phyloP scores from a whole-genome alignment of 441 rosid species.

The Bruguiera hainesii region DNA sequence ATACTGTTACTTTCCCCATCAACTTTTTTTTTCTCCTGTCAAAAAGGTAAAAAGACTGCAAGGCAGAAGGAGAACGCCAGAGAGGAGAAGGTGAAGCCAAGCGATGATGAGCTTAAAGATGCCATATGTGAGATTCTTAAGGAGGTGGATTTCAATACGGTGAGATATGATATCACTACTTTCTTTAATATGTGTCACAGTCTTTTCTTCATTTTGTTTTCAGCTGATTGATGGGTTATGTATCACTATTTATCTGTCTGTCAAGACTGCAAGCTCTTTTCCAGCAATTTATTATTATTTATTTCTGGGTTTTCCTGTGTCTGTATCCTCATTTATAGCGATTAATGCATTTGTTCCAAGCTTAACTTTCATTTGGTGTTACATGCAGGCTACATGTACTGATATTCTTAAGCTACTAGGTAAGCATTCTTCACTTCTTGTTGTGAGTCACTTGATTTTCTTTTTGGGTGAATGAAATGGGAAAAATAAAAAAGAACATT shows the following conservation, averaged over 20 bases:
- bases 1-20: background rate
- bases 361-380: slow-evolving; percentile 6
- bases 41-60: slow-evolving; percentile 47
- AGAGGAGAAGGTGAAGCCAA: slow-evolving; percentile 41
- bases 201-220: background rate
- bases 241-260: too few relatives aligned
- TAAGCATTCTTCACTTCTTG: slow-evolving; percentile 30
- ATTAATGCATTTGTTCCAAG: slow-evolving; percentile 4
- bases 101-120: slow-evolving; percentile 57
- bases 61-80: slow-evolving; percentile 56
- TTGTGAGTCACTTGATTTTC: background rate
- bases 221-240: background rate
- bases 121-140: slow-evolving; percentile 76
- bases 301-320: background rate
- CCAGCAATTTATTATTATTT: too few relatives aligned
- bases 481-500: too few relatives aligned
- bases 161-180: slow-evolving; percentile 31
- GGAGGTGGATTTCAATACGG: slow-evolving; percentile 90
- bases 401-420: slow-evolving; percentile 90
- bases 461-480: too few relatives aligned
- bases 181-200: background rate
- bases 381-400: slow-evolving; percentile 89
- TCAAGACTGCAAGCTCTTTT: too few relatives aligned
- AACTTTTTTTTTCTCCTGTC: background rate
- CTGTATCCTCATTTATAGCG: background rate